Conservation (phyloP, 345 rosid genomes). For the Hibiscus mutabilis region DNA sequence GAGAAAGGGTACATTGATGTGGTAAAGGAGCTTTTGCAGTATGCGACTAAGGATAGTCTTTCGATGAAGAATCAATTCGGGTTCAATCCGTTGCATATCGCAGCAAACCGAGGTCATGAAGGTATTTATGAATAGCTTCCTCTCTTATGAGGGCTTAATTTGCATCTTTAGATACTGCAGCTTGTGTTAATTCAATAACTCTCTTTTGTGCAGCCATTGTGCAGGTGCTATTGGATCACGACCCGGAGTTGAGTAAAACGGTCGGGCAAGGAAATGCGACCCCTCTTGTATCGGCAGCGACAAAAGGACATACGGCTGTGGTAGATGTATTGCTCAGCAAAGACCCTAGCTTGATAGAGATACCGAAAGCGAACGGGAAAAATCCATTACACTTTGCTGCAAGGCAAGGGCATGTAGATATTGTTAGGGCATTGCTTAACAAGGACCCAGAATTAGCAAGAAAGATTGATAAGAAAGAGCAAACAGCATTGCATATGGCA, state of each 20-base stretch:
- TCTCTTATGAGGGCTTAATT: neutral
- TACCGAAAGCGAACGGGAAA: slow-evolving; percentile 68
- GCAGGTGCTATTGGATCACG: slow-evolving; percentile 57
- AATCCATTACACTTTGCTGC: slow-evolving; percentile 88
- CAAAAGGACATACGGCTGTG: slow-evolving; percentile 58
- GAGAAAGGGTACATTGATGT: slow-evolving; percentile 78
- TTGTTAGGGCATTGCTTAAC: slow-evolving; percentile 58
- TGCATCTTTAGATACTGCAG: neutral
- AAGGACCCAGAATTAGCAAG: slow-evolving; percentile 73
- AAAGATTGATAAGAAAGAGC: slow-evolving; percentile 85
- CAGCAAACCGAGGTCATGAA: slow-evolving; percentile 79
- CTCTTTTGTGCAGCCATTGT: slow-evolving; percentile 59
- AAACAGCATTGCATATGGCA: slow-evolving; percentile 93
- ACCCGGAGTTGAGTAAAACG: slow-evolving; percentile 56
- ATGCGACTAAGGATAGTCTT: slow-evolving; percentile 55
- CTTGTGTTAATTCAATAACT: slow-evolving; percentile 9
- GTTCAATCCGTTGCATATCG: slow-evolving; percentile 66
- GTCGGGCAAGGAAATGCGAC: slow-evolving; percentile 78
- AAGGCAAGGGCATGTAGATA: slow-evolving; percentile 82
- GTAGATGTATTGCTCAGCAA: slow-evolving; percentile 56
- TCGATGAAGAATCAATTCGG: slow-evolving; percentile 61
- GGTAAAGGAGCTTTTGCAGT: slow-evolving; percentile 58
- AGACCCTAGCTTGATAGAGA: slow-evolving; percentile 57
- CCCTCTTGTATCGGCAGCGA: slow-evolving; percentile 77
- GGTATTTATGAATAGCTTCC: slow-evolving; percentile 29